Conservation (phyloP, 1,284 basidiomycete genomes). For the Takashimella koratensis region DNA sequence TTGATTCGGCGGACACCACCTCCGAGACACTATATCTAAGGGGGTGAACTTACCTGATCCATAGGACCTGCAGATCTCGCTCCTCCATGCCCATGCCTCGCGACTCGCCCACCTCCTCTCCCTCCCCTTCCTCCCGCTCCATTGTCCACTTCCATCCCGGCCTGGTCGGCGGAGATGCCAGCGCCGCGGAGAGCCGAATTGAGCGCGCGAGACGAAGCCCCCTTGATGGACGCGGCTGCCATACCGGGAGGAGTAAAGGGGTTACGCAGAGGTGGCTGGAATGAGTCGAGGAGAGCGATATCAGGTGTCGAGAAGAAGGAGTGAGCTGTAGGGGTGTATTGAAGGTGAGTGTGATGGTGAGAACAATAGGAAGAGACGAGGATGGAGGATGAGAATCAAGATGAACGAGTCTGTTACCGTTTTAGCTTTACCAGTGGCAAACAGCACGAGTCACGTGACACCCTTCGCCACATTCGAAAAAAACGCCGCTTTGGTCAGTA, state of each 20-base stretch:
- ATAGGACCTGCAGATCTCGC: slow-evolving; percentile 27
- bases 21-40: too few species aligned
- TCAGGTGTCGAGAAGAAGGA: neutral
- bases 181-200: slow-evolving; percentile 31
- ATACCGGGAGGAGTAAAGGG: neutral
- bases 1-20: too few species aligned
- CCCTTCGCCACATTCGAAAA: neutral
- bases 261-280: neutral
- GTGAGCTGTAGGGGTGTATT: neutral
- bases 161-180: slow-evolving; percentile 23
- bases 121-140: slow-evolving; percentile 16
- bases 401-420: too few species aligned
- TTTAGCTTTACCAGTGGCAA: too few species aligned
- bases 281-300: neutral
- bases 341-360: neutral
- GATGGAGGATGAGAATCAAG: too few species aligned
- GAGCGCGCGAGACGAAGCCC: slow-evolving; percentile 3
- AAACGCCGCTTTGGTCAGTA: neutral
- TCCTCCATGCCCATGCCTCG: slow-evolving; percentile 10
- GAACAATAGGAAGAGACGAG: too few species aligned
- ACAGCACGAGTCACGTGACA: neutral
- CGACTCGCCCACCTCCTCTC: slow-evolving; percentile 12
- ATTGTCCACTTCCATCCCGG: slow-evolving; percentile 38
- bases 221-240: neutral
- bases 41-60: slow-evolving; percentile 40